Conservation (phyloP, 257 asterid species). For the Plantago major region DNA sequence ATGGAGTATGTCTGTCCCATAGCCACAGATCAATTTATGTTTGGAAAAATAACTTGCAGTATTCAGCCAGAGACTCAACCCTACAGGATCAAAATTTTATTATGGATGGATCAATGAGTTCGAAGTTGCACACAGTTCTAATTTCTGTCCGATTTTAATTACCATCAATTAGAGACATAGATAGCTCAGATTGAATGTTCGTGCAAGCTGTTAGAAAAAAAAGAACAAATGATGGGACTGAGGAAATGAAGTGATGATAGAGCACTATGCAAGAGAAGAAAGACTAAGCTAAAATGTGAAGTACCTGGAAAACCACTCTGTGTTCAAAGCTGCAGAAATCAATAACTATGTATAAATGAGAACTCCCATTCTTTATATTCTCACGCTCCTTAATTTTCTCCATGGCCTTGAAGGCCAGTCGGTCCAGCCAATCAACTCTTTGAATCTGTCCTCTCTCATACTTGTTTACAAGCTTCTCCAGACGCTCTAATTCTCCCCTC, state of each 20-base stretch:
- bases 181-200: neutral
- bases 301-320: slow-evolving; percentile 96
- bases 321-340: slow-evolving; percentile 97
- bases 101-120: neutral
- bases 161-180: neutral
- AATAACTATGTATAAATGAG: slow-evolving; percentile 69
- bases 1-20: neutral
- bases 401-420: slow-evolving; percentile 89
- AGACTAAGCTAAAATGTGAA: slow-evolving; percentile 4
- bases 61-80: neutral
- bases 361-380: slow-evolving; percentile 71
- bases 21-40: neutral
- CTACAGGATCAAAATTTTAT: neutral
- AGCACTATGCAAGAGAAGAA: slow-evolving; percentile 7
- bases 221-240: neutral
- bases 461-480: slow-evolving; percentile 89
- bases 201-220: neutral
- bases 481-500: slow-evolving; percentile 94
- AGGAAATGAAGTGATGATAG: slow-evolving; percentile 6
- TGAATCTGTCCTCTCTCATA: slow-evolving; percentile 97
- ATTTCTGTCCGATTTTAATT: neutral
- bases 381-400: slow-evolving; percentile 88
- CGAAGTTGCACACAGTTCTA: neutral
- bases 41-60: neutral
- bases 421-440: slow-evolving; percentile 97